These are phyloP conservation scores for Castanea mollissima DNA, from an alignment of 306 rosid species.

Conservation along the genomic window DNA sequence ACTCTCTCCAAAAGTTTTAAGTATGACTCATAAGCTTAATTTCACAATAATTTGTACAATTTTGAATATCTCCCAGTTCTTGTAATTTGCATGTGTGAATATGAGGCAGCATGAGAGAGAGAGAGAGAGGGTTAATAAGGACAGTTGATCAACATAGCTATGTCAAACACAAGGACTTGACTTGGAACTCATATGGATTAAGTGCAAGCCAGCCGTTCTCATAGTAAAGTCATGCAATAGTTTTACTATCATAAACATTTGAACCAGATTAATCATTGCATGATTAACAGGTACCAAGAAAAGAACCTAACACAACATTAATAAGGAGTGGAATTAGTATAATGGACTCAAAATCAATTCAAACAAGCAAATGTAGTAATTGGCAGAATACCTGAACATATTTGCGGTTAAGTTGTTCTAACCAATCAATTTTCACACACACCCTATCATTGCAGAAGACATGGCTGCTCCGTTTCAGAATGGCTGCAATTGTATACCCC, in stretches of 20 bases:
- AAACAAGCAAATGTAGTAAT: slow-evolving; percentile 1
- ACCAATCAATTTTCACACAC: slow-evolving; percentile 83
- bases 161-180: neutral
- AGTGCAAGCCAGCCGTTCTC: neutral
- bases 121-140: neutral
- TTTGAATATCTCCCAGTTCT: no score
- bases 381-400: slow-evolving; percentile 74
- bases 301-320: neutral
- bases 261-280: slow-evolving; percentile 9
- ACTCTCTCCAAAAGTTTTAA: no score
- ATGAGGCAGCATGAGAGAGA: neutral
- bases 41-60: neutral
- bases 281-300: slow-evolving; percentile 4
- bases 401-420: slow-evolving; percentile 91
- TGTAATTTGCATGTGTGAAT: neutral
- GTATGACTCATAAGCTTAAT: no score
- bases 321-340: neutral
- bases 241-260: neutral
- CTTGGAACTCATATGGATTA: neutral
- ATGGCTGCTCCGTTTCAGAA: slow-evolving; percentile 94
- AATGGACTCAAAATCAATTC: neutral
- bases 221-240: neutral
- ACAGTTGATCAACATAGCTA: neutral
- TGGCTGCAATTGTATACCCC: slow-evolving; percentile 94
- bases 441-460: slow-evolving; percentile 73